These are phyloP conservation scores for Naganishia antarctica DNA, from an alignment of 768 basidiomycete species.

Conservation along the genomic window DNA sequence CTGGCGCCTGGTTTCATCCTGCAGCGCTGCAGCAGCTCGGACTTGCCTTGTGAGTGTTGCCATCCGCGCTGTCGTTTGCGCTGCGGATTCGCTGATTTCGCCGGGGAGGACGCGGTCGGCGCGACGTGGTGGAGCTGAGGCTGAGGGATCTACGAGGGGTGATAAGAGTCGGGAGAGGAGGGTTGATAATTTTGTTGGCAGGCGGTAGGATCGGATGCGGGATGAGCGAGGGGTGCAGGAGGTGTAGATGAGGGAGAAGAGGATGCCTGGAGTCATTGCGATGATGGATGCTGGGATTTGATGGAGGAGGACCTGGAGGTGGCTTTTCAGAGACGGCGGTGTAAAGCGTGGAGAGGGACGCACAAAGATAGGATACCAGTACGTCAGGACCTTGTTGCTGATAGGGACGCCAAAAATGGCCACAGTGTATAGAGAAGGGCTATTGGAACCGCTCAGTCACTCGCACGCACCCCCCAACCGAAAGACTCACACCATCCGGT, in stretches of 20 bases:
- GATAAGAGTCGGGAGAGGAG: conserved; percentile 60
- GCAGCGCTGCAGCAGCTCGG: not conserved
- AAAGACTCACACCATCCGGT: conserved; percentile 20
- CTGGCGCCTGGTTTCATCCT: not conserved
- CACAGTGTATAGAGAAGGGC: conserved; percentile 26
- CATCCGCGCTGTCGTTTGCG: conserved; percentile 17
- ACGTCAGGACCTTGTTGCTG: conserved; percentile 19
- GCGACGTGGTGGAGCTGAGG: conserved; percentile 59
- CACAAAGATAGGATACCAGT: conserved; percentile 19
- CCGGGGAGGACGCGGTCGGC: conserved; percentile 73
- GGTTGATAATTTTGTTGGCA: conserved; percentile 59
- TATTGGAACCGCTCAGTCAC: not conserved
- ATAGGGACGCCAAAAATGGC: conserved; percentile 20
- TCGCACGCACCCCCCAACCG: no score
- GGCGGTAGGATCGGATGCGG: conserved; percentile 49
- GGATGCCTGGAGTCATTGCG: conserved; percentile 61
- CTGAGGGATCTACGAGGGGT: conserved; percentile 62
- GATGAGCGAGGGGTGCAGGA: conserved; percentile 68
- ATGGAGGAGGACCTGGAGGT: conserved; percentile 69
- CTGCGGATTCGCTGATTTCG: conserved; percentile 30
- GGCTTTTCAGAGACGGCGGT: no score
- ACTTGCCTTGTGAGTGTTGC: conserved; percentile 34
- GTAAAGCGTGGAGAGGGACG: not conserved
- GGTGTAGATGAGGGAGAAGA: conserved; percentile 73
- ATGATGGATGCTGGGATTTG: conserved; percentile 64